Conservation (phyloP, 139 green algal genomes). For the Haematococcus sp. region DNA sequence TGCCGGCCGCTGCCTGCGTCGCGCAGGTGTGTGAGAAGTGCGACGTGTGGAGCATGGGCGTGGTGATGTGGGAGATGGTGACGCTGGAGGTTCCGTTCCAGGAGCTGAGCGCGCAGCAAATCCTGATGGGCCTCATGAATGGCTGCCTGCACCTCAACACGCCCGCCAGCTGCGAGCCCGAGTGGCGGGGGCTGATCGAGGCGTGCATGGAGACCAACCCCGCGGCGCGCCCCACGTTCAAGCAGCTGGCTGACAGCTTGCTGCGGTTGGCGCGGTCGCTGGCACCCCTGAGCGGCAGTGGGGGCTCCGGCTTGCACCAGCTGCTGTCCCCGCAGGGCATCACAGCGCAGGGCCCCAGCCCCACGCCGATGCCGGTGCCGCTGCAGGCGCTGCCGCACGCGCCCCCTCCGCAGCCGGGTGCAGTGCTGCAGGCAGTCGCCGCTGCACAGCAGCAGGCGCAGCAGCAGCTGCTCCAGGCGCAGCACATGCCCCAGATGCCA, state of each 20-base stretch:
- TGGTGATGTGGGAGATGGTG: conserved; percentile 70
- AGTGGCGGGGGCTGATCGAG: conserved; percentile 74
- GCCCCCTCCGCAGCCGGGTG: background rate
- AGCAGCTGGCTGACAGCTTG: conserved; percentile 65
- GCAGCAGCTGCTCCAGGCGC: background rate
- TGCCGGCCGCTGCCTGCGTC: no score
- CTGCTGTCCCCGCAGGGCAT: no score
- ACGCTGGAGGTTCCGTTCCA: conserved; percentile 50
- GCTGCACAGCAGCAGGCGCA: background rate
- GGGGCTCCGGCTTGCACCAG: no score
- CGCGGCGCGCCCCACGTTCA: conserved; percentile 53
- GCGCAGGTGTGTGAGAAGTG: conserved; percentile 57
- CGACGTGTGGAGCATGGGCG: conserved; percentile 67
- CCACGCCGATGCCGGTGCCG: background rate
- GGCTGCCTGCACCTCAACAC: conserved; percentile 64
- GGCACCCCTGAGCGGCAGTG: background rate
- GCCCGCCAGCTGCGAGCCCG: conserved; percentile 70
- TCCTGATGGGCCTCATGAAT: conserved; percentile 55
- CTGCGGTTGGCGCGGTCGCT: conserved; percentile 44
- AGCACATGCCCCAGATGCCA: background rate
- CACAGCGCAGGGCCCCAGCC: background rate
- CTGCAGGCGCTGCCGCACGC: background rate
- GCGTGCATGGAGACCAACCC: conserved; percentile 73
- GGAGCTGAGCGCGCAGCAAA: conserved; percentile 67
- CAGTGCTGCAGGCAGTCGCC: conserved; percentile 2